phyloP scores from a whole-genome alignment of 2,329 filamentous ascomycete species.

The Chalara sp. region DNA sequence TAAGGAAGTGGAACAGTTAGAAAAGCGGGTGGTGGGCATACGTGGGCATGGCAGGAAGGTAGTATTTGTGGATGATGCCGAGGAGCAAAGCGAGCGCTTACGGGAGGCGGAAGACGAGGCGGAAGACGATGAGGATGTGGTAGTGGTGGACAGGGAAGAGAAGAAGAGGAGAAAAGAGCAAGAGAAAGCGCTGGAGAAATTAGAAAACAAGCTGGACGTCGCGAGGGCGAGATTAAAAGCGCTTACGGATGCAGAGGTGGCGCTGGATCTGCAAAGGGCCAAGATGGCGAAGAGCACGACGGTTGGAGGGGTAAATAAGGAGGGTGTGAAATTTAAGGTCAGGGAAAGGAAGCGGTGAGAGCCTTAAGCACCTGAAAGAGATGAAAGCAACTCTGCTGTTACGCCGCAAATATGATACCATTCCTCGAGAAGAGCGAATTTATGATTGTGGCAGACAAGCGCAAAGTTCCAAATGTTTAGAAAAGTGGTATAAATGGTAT shows the following conservation, averaged over 20 bases:
- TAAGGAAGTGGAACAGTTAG: conserved; percentile 50
- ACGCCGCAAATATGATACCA: too few relatives aligned
- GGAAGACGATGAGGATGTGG: conserved; percentile 12
- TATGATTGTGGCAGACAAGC: too few relatives aligned
- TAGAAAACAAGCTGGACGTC: conserved; percentile 41
- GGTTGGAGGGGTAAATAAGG: conserved; percentile 50
- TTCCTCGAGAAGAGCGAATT: too few relatives aligned
- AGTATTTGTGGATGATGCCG: conserved; percentile 28
- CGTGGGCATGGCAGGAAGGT: conserved; percentile 27
- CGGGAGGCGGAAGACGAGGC: conserved; percentile 27
- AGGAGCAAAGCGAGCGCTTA: conserved; percentile 16
- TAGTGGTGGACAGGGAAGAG: conserved; percentile 13
- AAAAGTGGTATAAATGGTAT: conserved; percentile 8
- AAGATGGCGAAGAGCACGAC: conserved; percentile 62
- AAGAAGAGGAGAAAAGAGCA: conserved; percentile 33
- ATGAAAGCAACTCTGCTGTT: too few relatives aligned
- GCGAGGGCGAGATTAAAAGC: conserved; percentile 48
- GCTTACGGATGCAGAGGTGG: conserved; percentile 48
- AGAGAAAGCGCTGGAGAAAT: conserved; percentile 39
- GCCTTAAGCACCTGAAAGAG: too few relatives aligned
- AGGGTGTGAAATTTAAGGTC: conserved; percentile 56
- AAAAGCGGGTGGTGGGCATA: conserved; percentile 43
- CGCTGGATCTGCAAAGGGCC: conserved; percentile 51
- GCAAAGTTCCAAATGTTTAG: too few relatives aligned
- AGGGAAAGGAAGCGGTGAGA: conserved; percentile 49